Base-by-base conservation (phyloP, 352 stramenopile species). In the Discostella stelligera region DNA sequence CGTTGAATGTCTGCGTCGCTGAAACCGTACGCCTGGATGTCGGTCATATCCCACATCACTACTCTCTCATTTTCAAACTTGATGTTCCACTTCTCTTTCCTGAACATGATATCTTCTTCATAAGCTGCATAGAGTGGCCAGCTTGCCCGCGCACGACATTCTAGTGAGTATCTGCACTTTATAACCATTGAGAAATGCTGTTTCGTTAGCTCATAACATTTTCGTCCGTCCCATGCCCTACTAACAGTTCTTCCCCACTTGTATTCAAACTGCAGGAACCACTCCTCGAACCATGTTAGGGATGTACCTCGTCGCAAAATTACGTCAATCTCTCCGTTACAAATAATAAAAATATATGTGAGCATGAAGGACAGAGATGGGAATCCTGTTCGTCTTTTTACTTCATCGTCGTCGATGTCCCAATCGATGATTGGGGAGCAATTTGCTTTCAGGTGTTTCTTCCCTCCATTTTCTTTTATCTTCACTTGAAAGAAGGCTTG, bases 41-140 rank as follows among this genome's bases (percentile, higher is more conserved):
- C 32, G 54, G 69, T 77, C 49, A 66, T 77, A 21, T 77, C 69
- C 69, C 59, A 77, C 37, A 71, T 61, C 9, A 65, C 32, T 52
- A 65, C 23, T 37, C 67, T 66, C 10, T 50, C 0, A n/a, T 49
- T 32, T n/a, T 11, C n/a, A 66, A 61, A 77, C 25, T 71, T 77
- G 0, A 64, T 11, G 27, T 71, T 53, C 60, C 69, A 77, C 21
- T 71, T 70, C n/a, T 32, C 18, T 58, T 41, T 61, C 18, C 50
- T 27, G 6, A 70, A 23, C 5, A 30, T 37, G 7, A 53, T 61
- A 32, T 70, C 62, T 23, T 70, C 62, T 52, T 62, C n/a, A 23
- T 70, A 49, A 21, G 62, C 53, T n/a, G 49, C 48, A 61, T 70
- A 61, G 1, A 14, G 13, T 39, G 46, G 50, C 62, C 62, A 70